Base-by-base conservation (phyloP, 2,329 filamentous ascomycete species). In the Neonectria faginata region DNA sequence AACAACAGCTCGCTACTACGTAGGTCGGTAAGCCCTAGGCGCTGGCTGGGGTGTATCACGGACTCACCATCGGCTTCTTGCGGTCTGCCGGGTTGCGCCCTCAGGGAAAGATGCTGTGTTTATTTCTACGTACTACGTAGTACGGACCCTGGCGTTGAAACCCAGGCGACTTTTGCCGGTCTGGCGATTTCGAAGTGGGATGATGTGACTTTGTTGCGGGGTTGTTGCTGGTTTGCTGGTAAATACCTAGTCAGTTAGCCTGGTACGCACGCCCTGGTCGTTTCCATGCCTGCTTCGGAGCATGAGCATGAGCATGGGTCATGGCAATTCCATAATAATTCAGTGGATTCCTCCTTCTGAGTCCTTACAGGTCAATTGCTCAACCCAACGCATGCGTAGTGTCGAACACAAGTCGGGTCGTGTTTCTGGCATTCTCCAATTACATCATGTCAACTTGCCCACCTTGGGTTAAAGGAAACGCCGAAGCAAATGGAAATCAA, bases 191-290 rank as follows among this genome's bases (percentile, higher is more conserved):
- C 59, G 57, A 51, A 57, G 59, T 66, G 64, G 66, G 69, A 73
- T 74, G 69, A 74, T 65, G 71, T 65, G 71, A 74, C 70, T 62
- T 71, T 55, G 60, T 67, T 69, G 57, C 60, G 70, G 69, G 70
- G 61, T 58, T 67, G 61, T 58, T 67, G 41, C 57, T 42, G 36
- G 36, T 16, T 39, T 39, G 14, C 14, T 64, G 52, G 60, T 62
- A 25, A 25, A 25, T 25, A 22, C 22, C 22, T 22, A 22, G 22
- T 22, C 22, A 25, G 25, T 25, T 25, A 25, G 25, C 5, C 25
- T 25, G 25, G 25, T 25, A 6, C 25, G 22, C 22, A 64, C 9
- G 57, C 45, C 53, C 39, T 42, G 53, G 44, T 51, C 31, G 29
- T 20, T 44, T 52, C 16, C 44, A 33, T 20, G 47, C 52, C 47